Evolutionary conservation across 1,284 basidiomycete species (phyloP).

Genomic region (Bjerkandera adusta): DNA sequence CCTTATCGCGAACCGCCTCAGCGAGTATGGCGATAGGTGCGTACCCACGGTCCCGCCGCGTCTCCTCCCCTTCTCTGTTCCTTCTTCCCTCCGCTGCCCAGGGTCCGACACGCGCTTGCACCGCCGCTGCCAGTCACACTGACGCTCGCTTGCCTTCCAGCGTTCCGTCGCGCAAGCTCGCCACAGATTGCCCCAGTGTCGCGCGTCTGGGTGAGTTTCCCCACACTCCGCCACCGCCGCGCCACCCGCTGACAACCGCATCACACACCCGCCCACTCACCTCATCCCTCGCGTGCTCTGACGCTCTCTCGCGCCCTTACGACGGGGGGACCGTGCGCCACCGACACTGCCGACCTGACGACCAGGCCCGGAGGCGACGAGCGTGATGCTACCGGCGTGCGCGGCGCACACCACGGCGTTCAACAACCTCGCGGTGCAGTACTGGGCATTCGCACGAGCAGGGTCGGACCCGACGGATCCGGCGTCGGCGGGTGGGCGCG

Average conservation of each 20-base stretch:
- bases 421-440: constrained; percentile 63
- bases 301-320: too few species aligned
- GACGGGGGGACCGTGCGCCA: too few species aligned
- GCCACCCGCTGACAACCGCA: constrained; percentile 1
- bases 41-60: constrained; percentile 10
- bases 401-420: constrained; percentile 59
- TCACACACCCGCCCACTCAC: neutral
- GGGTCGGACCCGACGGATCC: too few species aligned
- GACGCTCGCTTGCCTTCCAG: constrained; percentile 20
- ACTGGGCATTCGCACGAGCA: constrained; percentile 38
- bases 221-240: constrained; percentile 3
- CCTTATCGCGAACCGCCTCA: constrained; percentile 45
- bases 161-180: constrained; percentile 33
- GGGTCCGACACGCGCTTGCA: too few species aligned
- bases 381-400: constrained; percentile 46
- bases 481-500: constrained; percentile 32
- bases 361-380: constrained; percentile 45
- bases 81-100: too few species aligned
- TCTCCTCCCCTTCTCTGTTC: constrained; percentile 5
- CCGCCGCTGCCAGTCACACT: constrained; percentile 13
- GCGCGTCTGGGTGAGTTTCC: constrained; percentile 35
- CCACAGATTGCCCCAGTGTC: constrained; percentile 34
- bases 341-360: neutral
- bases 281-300: neutral
- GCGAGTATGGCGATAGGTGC: constrained; percentile 51